Evolutionary conservation across 352 stramenopile genomes (phyloP).

Genomic region (Lagenidium giganteum): DNA sequence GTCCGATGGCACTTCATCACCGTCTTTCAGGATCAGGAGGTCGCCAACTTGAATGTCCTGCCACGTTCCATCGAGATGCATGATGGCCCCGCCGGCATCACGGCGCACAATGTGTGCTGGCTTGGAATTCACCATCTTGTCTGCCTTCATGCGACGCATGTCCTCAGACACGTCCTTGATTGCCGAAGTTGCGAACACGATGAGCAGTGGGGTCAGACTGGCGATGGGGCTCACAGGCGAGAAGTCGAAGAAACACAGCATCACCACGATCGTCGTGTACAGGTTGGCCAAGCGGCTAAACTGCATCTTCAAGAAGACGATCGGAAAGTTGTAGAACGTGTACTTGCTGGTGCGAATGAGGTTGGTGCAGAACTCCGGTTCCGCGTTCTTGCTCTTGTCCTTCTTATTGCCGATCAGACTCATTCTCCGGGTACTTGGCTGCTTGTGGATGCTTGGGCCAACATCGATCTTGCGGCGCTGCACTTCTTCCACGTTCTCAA

Average conservation of each 20-base stretch:
- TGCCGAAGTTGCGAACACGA: slow-evolving; percentile 86
- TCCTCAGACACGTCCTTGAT: slow-evolving; percentile 86
- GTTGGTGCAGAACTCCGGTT: slow-evolving; percentile 61
- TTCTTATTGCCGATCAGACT: slow-evolving; percentile 32
- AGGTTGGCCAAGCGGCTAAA: slow-evolving; percentile 87
- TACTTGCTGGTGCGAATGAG: slow-evolving; percentile 87
- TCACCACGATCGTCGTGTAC: slow-evolving; percentile 87
- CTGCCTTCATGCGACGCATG: slow-evolving; percentile 68
- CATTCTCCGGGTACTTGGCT: slow-evolving; percentile 51
- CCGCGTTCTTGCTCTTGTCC: slow-evolving; percentile 6
- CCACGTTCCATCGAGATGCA: slow-evolving; percentile 71
- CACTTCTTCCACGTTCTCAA: too few relatives aligned
- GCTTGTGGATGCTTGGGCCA: slow-evolving; percentile 34
- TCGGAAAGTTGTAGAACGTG: slow-evolving; percentile 88
- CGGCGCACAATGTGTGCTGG: slow-evolving; percentile 66
- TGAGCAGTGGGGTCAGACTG: slow-evolving; percentile 79
- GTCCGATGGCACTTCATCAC: slow-evolving; percentile 78
- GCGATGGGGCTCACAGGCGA: slow-evolving; percentile 79
- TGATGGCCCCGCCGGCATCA: slow-evolving; percentile 43
- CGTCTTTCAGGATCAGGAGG: slow-evolving; percentile 74
- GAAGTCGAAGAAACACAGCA: slow-evolving; percentile 87
- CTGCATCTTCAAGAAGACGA: slow-evolving; percentile 88
- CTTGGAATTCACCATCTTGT: slow-evolving; percentile 76
- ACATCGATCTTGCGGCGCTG: too few relatives aligned
- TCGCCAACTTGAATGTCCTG: slow-evolving; percentile 84